Conservation (phyloP, 2,329 filamentous ascomycete species). For the Hypoxylon sp. region DNA sequence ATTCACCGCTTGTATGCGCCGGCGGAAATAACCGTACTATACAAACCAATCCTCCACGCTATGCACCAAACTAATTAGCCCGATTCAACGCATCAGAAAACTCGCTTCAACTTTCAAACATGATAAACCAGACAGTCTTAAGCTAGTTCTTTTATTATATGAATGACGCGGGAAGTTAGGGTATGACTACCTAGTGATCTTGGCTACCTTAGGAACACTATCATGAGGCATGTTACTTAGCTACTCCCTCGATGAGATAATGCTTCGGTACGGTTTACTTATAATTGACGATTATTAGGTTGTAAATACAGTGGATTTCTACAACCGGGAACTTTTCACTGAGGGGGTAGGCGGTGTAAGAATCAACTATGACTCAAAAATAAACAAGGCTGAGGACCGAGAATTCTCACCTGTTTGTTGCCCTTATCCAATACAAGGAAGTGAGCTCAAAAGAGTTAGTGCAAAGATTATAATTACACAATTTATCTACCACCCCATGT, state of each 20-base stretch:
- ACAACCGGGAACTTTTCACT: background rate
- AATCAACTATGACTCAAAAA: background rate
- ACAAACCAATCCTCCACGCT: background rate
- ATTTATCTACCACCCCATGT: background rate
- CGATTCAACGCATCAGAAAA: background rate
- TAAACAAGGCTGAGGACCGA: background rate
- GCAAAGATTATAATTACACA: background rate
- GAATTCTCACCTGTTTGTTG: background rate
- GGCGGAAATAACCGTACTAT: background rate
- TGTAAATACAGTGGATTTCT: background rate
- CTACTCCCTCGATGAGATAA: background rate
- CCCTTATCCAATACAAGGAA: background rate
- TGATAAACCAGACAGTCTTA: background rate
- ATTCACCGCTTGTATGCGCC: background rate
- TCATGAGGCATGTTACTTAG: background rate
- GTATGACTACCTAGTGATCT: no score
- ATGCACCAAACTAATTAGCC: background rate
- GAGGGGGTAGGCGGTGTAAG: background rate
- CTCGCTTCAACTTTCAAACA: background rate
- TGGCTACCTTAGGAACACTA: background rate
- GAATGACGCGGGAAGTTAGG: background rate
- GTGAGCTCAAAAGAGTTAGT: background rate
- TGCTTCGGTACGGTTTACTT: background rate
- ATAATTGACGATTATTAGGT: background rate
- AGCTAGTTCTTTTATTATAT: background rate